Percentiles rank a stretch among this genome's conserved stretches.
These are phyloP conservation scores for Beauveria rudraprayagi DNA, from an alignment of 2,329 filamentous ascomycete genomes.

Conservation along the genomic window DNA sequence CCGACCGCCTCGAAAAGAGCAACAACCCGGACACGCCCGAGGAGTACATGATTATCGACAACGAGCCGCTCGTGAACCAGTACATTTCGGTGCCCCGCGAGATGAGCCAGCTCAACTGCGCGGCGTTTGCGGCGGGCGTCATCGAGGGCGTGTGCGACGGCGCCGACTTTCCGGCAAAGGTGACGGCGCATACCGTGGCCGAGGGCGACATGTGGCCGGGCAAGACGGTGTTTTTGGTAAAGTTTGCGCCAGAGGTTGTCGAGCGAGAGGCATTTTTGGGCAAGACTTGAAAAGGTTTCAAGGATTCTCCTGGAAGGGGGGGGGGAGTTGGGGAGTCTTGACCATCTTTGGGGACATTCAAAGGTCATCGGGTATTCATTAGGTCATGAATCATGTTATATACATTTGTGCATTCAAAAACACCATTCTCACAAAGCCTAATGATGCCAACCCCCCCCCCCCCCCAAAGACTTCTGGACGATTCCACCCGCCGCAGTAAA, in stretches of 20 bases:
- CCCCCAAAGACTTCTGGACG: not conserved
- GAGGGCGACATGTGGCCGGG: slow-evolving; percentile 86
- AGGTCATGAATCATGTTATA: not conserved
- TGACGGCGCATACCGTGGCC: slow-evolving; percentile 75
- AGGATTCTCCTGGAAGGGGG: not conserved
- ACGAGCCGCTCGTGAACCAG: slow-evolving; percentile 90
- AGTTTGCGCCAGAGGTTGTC: slow-evolving; percentile 84
- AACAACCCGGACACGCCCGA: slow-evolving; percentile 73
- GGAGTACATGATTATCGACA: slow-evolving; percentile 99
- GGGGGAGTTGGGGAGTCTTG: not conserved
- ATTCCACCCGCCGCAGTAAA: not conserved
- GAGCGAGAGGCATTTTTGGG: slow-evolving; percentile 81
- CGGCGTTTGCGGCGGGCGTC: slow-evolving; percentile 88
- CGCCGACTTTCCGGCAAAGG: slow-evolving; percentile 78
- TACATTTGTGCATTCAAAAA: not conserved
- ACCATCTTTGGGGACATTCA: not conserved
- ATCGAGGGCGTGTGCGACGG: slow-evolving; percentile 95
- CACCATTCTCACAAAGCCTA: not conserved
- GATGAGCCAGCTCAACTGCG: slow-evolving; percentile 94
- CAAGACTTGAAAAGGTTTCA: slow-evolving; percentile 33
- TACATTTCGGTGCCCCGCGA: slow-evolving; percentile 91
- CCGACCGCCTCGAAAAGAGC: slow-evolving; percentile 87
- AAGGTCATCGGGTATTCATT: not conserved
- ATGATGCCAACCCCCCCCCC: too few species aligned
- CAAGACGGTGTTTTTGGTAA: slow-evolving; percentile 90